Conservation (phyloP, 1,284 basidiomycete genomes). For the Cystobasidium slooffiae region DNA sequence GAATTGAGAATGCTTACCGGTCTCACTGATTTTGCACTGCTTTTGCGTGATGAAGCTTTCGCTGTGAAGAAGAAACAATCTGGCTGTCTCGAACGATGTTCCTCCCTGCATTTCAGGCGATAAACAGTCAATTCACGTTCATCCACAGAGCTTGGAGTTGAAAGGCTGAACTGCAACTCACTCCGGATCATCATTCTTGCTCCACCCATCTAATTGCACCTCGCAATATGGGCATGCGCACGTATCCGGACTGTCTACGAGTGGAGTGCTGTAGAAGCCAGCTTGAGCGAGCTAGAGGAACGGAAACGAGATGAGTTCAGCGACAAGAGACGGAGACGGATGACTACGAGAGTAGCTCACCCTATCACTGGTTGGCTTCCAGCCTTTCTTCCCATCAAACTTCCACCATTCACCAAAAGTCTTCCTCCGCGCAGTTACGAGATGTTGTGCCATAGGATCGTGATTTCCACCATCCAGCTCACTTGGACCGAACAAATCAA, state of each 20-base stretch:
- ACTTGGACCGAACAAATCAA: slow-evolving; percentile 28
- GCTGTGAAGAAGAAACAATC: slow-evolving; percentile 55
- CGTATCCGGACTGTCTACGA: slow-evolving; percentile 52
- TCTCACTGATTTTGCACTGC: neutral
- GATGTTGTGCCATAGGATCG: slow-evolving; percentile 52
- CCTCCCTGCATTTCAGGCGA: slow-evolving; percentile 44
- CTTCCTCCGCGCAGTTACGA: slow-evolving; percentile 53
- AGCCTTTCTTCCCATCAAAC: slow-evolving; percentile 55
- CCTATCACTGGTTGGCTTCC: slow-evolving; percentile 56
- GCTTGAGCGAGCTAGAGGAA: slow-evolving; percentile 53
- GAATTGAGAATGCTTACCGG: slow-evolving; percentile 5
- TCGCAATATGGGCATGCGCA: slow-evolving; percentile 56
- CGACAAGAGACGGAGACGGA: neutral
- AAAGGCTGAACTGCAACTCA: slow-evolving; percentile 18
- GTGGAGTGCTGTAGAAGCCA: slow-evolving; percentile 55
- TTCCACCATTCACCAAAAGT: slow-evolving; percentile 55
- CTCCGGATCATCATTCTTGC: slow-evolving; percentile 55
- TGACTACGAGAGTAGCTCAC: slow-evolving; percentile 4
- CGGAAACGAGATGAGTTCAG: neutral
- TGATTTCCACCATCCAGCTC: slow-evolving; percentile 50
- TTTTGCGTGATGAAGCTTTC: neutral
- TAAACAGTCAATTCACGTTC: neutral
- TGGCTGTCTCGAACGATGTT: slow-evolving; percentile 54
- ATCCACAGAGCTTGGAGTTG: neutral
- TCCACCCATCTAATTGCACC: slow-evolving; percentile 55